phyloP scores from a whole-genome alignment of 305 asterid genomes.

The Striga hermonthica region DNA sequence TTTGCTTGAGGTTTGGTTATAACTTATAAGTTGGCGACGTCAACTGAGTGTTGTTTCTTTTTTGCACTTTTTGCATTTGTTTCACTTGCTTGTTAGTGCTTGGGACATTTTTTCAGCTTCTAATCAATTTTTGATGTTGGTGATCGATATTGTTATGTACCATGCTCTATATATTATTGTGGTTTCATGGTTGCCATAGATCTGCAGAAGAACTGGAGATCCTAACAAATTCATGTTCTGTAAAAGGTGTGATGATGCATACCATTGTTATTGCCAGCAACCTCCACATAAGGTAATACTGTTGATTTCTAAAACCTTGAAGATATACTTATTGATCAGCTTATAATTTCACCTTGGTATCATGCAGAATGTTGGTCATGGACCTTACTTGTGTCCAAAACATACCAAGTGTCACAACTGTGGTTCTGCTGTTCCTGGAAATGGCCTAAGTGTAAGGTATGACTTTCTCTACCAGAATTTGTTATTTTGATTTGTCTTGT shows the following conservation, averaged over 20 bases:
- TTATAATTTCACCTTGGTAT: constrained; percentile 33
- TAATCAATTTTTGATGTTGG: constrained; percentile 21
- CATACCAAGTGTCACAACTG: constrained; percentile 98
- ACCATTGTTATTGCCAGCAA: constrained; percentile 93
- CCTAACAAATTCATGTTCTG: constrained; percentile 91
- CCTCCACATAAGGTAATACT: constrained; percentile 70
- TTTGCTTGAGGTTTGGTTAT: constrained; percentile 2
- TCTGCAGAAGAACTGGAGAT: constrained; percentile 89
- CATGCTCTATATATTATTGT: too few species aligned
- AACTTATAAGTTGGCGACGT: constrained; percentile 3
- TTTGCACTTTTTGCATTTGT: constrained; percentile 27
- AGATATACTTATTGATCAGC: constrained; percentile 25
- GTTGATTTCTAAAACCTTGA: constrained; percentile 21
- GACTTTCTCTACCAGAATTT: constrained; percentile 29
- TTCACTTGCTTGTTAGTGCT: constrained; percentile 10
- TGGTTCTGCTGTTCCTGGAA: constrained; percentile 89
- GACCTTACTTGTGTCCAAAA: constrained; percentile 92
- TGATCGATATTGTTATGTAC: constrained; percentile 8
- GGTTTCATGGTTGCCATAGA: constrained; percentile 44
- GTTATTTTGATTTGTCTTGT: constrained; percentile 11
- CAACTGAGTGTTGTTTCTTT: constrained; percentile 22
- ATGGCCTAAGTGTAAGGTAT: constrained; percentile 90
- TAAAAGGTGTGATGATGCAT: constrained; percentile 96
- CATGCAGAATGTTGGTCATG: constrained; percentile 86
- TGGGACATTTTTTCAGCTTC: constrained; percentile 5